Conservation (phyloP, 768 basidiomycete genomes). For the Boletellus ananiceps region DNA sequence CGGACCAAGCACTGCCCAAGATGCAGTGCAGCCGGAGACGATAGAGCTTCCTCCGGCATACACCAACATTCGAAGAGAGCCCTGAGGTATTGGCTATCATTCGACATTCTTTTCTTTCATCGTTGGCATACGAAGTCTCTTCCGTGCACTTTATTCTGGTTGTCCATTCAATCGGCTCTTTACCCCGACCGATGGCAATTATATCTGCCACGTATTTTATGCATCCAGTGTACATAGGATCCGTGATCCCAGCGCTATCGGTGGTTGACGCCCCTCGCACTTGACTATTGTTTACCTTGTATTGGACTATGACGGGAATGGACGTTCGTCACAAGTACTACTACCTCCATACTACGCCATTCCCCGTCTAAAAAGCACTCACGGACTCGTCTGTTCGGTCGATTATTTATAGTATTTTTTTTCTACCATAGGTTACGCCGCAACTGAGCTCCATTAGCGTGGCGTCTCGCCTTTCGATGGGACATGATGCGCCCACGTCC, state of each 20-base stretch:
- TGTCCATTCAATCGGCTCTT: neutral
- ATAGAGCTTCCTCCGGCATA: slow-evolving; percentile 84
- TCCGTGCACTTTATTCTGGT: neutral
- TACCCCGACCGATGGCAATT: slow-evolving; percentile 1
- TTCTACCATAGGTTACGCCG: neutral
- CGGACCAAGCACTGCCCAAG: slow-evolving; percentile 37
- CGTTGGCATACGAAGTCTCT: neutral
- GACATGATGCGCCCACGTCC: too few species aligned
- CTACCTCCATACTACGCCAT: neutral
- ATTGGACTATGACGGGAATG: slow-evolving; percentile 6
- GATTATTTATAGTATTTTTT: neutral
- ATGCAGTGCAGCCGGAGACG: slow-evolving; percentile 55
- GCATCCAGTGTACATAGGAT: slow-evolving; percentile 2
- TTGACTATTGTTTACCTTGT: neutral
- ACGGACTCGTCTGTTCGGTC: neutral
- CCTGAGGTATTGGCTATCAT: neutral
- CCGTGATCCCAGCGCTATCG: neutral
- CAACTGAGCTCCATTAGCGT: neutral
- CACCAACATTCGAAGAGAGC: slow-evolving; percentile 46
- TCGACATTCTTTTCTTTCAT: neutral
- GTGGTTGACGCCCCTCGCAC: neutral
- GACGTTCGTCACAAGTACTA: slow-evolving; percentile 5
- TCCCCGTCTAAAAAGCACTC: neutral
- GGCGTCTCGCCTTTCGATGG: neutral
- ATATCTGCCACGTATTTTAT: neutral